Evolutionary conservation across 225 moss, liverwort and hornwort genomes (phyloP), one percentile per base, ranked within the genome.

Genomic region (Neckera pumila): DNA sequence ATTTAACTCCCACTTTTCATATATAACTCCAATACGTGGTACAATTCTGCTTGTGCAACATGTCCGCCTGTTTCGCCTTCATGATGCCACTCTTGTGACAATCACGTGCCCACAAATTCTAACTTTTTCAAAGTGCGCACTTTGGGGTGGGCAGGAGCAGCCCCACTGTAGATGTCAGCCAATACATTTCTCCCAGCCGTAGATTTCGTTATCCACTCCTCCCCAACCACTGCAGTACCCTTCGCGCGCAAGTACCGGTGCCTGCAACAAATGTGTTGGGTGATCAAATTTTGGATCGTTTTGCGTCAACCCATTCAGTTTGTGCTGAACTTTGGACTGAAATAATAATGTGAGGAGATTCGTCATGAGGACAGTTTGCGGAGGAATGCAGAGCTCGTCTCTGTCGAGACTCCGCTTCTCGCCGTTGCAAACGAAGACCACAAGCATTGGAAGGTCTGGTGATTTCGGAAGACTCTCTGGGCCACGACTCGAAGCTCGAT

Each of bases 1-100:
- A 0, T 0, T 0, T 0, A 0, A 0, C 0, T 0, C 2, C 7
- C 9, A 14, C 8, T 45, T 14, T 33, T 2, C 2, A 1, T 21
- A 61, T 43, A 19, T 81, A 81, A 23, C 4, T 2, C n/a, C 0
- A 6, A n/a, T 9, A 3, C 10, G 0, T n/a, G 1, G 56, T 26
- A 4, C 10, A 77, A 26, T 16, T 78, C 3, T 36, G 23, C 36
- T 19, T 8, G 2, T 9, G 9, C 36, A 56, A 25, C 1, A n/a
- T 17, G 4, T 27, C 2, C 25, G 6, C 47, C 40, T 12, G 13
- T 20, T 43, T 22, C 34, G 22, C 31, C 23, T 16, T 47, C 43
- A 45, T 7, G 63, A 36, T 36, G 36, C 82, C 34, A 15, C 33
- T 62, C 62, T 33, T 45, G 61, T 45, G 81, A 21, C 63, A 31